These are phyloP conservation scores for Theobroma cacao DNA, from an alignment of 345 rosid genomes.

Conservation along the genomic window DNA sequence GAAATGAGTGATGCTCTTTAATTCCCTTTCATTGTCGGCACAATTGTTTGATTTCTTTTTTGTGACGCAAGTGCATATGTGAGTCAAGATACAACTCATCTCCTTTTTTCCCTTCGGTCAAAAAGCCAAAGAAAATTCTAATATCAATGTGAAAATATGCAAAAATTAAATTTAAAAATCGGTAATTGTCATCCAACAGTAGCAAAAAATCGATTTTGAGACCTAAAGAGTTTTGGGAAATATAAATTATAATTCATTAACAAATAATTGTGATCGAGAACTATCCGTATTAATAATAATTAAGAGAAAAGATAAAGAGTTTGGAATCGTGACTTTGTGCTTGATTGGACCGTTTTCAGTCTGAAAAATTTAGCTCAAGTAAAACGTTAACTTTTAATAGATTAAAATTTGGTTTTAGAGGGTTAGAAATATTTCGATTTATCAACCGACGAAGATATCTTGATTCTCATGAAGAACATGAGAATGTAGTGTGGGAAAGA, in stretches of 20 bases:
- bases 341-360: too few relatives aligned
- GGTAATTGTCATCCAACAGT: background rate
- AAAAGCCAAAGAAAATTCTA: background rate
- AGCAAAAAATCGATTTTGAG: background rate
- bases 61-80: constrained; percentile 6
- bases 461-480: background rate
- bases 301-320: too few relatives aligned
- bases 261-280: too few relatives aligned
- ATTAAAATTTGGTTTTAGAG: background rate
- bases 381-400: background rate
- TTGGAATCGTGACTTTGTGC: too few relatives aligned
- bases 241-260: too few relatives aligned
- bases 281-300: too few relatives aligned
- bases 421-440: background rate
- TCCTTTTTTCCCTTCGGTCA: background rate
- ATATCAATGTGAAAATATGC: background rate
- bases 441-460: background rate
- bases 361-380: too few relatives aligned
- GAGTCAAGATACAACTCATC: background rate
- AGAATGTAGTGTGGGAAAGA: background rate
- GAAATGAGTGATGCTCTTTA: background rate
- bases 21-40: background rate
- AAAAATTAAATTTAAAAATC: background rate
- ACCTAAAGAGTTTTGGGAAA: background rate
- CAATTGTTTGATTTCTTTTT: background rate